Percentiles rank a stretch among this genome's conserved stretches.
Evolutionary conservation across 2,329 filamentous ascomycete genomes (phyloP).

Genomic region (Tothia fuscella): DNA sequence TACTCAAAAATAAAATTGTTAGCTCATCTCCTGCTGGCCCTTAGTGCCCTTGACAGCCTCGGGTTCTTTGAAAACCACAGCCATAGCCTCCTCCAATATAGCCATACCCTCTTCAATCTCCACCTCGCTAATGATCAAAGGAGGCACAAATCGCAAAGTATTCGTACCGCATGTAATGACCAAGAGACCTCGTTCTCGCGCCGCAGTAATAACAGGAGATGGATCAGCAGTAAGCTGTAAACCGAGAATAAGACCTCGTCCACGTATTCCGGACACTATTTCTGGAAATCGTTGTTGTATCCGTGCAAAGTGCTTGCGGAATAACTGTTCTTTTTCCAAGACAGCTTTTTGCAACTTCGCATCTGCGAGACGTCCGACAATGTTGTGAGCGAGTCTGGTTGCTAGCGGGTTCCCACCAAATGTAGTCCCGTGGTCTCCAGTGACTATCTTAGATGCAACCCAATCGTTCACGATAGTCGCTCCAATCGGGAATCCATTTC

Average conservation of each 20-base stretch:
- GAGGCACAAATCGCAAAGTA: constrained; percentile 83
- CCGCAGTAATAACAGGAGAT: constrained; percentile 65
- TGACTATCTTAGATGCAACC: constrained; percentile 57
- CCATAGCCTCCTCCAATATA: constrained; percentile 60
- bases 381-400: constrained; percentile 72
- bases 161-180: constrained; percentile 91
- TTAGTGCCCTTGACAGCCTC: constrained; percentile 4
- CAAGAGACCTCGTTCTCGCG: constrained; percentile 74
- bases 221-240: constrained; percentile 69
- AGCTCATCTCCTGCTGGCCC: constrained; percentile 9
- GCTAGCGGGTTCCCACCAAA: constrained; percentile 89
- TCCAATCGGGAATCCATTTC: constrained; percentile 92
- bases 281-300: constrained; percentile 53
- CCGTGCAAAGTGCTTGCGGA: constrained; percentile 45
- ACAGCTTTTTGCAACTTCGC: constrained; percentile 59
- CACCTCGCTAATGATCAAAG: constrained; percentile 64
- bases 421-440: constrained; percentile 84
- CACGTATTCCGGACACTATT: constrained; percentile 66
- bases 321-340: constrained; percentile 50
- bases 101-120: constrained; percentile 69
- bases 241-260: constrained; percentile 75
- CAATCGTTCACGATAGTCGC: constrained; percentile 58
- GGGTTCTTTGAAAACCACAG: constrained; percentile 1
- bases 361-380: constrained; percentile 65
- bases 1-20: too few species aligned